phyloP scores from a whole-genome alignment of 2,329 filamentous ascomycete genomes.

The Chalaropsis ovoidea region DNA sequence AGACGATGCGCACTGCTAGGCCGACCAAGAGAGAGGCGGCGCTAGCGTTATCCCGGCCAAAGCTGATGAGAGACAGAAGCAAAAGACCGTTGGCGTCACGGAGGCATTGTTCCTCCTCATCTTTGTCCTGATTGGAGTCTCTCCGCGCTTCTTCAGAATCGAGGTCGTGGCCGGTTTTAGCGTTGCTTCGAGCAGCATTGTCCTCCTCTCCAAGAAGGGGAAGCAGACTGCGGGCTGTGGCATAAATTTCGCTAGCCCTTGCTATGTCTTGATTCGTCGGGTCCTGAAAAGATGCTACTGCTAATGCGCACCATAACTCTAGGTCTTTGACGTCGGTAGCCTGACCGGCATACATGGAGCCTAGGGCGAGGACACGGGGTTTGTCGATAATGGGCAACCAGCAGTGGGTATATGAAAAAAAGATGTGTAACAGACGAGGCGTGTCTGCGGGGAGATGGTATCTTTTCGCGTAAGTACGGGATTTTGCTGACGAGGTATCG shows the following conservation, averaged over 20 bases:
- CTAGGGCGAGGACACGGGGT: constrained; percentile 46
- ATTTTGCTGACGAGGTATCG: not conserved
- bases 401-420: constrained; percentile 64
- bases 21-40: constrained; percentile 57
- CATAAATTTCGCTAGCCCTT: constrained; percentile 39
- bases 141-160: not conserved
- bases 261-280: constrained; percentile 28
- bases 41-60: constrained; percentile 47
- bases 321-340: constrained; percentile 40
- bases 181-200: not conserved
- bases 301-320: constrained; percentile 50
- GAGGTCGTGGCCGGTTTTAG: not conserved
- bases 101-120: constrained; percentile 36
- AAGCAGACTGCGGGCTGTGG: constrained; percentile 41
- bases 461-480: not conserved
- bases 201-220: constrained; percentile 30
- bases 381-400: constrained; percentile 68
- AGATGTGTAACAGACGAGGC: constrained; percentile 57
- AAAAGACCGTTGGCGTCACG: constrained; percentile 38
- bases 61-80: constrained; percentile 51
- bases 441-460: constrained; percentile 42
- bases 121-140: constrained; percentile 34
- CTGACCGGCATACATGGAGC: constrained; percentile 35
- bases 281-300: constrained; percentile 48
- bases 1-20: constrained; percentile 44